A percentile compares a stretch with the other conserved stretches of the same genome.
Evolutionary conservation across 306 rosid genomes (phyloP).

Genomic region (Cucurbita argyrosperma): DNA sequence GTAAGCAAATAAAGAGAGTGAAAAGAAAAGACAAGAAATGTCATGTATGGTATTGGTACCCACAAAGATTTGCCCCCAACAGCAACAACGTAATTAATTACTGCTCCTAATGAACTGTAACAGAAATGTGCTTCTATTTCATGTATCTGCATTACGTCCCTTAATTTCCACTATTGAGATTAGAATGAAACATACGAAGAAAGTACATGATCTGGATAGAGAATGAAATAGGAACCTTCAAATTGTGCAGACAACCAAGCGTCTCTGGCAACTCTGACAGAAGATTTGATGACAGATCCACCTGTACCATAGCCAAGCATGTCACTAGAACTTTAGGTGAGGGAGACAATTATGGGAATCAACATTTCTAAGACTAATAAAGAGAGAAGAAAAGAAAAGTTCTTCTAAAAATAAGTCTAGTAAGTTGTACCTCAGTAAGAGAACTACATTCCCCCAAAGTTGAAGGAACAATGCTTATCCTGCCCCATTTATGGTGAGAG

Average conservation of each 20-base stretch:
- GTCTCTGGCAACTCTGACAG: slow-evolving; percentile 66
- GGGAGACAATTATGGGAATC: not conserved
- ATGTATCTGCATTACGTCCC: not conserved
- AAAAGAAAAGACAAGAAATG: not conserved
- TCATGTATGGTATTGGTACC: not conserved
- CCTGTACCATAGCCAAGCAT: slow-evolving; percentile 25
- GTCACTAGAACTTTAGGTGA: not conserved
- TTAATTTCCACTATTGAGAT: not conserved
- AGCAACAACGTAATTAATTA: not conserved
- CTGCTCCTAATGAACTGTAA: not conserved
- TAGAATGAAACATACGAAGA: not conserved
- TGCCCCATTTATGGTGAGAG: slow-evolving; percentile 16
- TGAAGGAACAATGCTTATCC: slow-evolving; percentile 45
- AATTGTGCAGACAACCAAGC: slow-evolving; percentile 39
- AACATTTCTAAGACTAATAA: not conserved
- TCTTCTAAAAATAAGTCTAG: not conserved
- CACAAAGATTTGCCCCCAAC: not conserved
- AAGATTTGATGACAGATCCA: slow-evolving; percentile 72
- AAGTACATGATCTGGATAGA: not conserved
- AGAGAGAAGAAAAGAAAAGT: not conserved
- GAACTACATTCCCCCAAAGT: slow-evolving; percentile 53
- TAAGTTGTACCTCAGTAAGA: slow-evolving; percentile 56
- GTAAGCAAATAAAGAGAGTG: not conserved
- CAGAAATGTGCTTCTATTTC: not conserved
- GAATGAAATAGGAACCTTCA: slow-evolving; percentile 42